phyloP scores from a whole-genome alignment of 208 protist species.

The Acanthamoeba royreba region DNA sequence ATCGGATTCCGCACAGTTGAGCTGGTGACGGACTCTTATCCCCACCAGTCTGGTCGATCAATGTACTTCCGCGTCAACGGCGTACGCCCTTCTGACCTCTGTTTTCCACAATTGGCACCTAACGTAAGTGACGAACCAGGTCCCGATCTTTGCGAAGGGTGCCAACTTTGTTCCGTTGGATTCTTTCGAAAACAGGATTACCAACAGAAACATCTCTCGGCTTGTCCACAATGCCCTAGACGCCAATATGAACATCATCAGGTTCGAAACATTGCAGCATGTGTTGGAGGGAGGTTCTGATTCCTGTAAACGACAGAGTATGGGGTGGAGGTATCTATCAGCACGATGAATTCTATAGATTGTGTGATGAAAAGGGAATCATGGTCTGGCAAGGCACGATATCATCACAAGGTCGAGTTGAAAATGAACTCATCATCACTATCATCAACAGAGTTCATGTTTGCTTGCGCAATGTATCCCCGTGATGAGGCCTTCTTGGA shows the following conservation, averaged over 20 bases:
- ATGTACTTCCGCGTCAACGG: not conserved
- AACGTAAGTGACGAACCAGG: not conserved
- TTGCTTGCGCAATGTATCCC: constrained; percentile 79
- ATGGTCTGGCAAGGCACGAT: constrained; percentile 80
- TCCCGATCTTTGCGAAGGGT: constrained; percentile 57
- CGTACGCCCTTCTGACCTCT: not conserved
- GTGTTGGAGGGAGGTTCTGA: not conserved
- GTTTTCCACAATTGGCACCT: not conserved
- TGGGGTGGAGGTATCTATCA: constrained; percentile 84
- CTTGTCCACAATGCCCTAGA: constrained; percentile 51
- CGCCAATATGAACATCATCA: constrained; percentile 41
- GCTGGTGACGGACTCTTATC: not conserved
- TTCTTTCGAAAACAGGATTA: constrained; percentile 48
- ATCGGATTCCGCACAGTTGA: constrained; percentile 48
- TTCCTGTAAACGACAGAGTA: constrained; percentile 61
- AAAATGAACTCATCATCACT: not conserved
- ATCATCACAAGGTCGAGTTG: not conserved
- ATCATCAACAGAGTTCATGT: constrained; percentile 67
- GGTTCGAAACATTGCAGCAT: not conserved
- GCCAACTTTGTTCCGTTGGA: constrained; percentile 78
- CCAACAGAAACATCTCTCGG: not conserved
- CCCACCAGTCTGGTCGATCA: not conserved
- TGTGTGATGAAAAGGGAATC: constrained; percentile 75
- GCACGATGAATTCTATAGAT: constrained; percentile 76
- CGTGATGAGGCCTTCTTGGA: constrained; percentile 64